Evolutionary conservation across 768 basidiomycete species (phyloP), one percentile per base, ranked within the genome.

Genomic region (Trametes villosa): DNA sequence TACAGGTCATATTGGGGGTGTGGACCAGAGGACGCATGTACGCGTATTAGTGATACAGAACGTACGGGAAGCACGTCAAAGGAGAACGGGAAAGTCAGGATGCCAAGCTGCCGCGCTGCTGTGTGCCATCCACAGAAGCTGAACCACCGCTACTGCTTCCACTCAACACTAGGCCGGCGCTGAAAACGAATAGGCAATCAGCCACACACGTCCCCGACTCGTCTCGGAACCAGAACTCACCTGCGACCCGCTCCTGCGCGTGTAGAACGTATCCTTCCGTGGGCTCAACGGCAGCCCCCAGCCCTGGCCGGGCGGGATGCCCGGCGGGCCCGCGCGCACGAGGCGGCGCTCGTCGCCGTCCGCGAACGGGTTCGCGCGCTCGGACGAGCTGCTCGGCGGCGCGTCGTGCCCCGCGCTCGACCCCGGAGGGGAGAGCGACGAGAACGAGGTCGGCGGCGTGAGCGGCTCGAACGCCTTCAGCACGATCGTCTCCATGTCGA

Each of bases 401-500:
- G 46, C 46, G 9, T 51, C 55, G 58, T 61, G 61, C 38, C 64
- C 64, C 36, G 46, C 50, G 40, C 48, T 53, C 46, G 64, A 65
- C 15, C 36, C 46, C 4, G 61, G 22, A 6, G 61, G 61, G 9
- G 57, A 33, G 62, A 73, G 70, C n/a, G 77, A 76, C 34, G 78
- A 76, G 44, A 71, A 68, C 48, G 78, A 78, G 29, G 76, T 70
- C 18, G 79, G 76, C 47, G 80, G 79, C 58, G 81, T 78, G 26
- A 76, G 69, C 34, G 77, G 78, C 42, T 71, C 71, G 60, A 74
- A 73, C 12, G 66, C n/a, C 31, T 36, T 20, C 36, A 36, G 27
- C 26, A 17, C 50, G 44, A 58, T 47, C 45, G 29, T 36, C 55
- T 34, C 46, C 49, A 54, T 51, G 50, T 36, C 40, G 18, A 51